A percentile compares a stretch with the other conserved stretches of the same genome.
Conservation (phyloP, 805 yeast genomes). For the Lipomyces yamanashiensis region DNA sequence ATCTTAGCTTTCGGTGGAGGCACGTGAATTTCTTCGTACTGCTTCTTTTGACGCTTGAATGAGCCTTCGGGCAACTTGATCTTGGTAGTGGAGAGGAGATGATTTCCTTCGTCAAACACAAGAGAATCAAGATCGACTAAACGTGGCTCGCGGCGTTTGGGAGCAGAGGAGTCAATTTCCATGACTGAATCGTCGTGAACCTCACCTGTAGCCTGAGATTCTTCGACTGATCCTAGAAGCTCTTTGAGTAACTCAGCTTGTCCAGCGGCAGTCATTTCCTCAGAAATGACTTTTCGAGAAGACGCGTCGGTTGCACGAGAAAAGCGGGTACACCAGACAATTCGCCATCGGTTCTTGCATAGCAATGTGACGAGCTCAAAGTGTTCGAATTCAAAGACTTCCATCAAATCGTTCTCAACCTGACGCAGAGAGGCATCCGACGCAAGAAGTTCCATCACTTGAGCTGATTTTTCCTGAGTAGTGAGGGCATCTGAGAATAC, state of each 20-base stretch:
- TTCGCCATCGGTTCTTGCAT: slow-evolving; percentile 54
- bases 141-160: slow-evolving; percentile 46
- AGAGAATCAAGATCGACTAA: slow-evolving; percentile 67
- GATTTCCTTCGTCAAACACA: slow-evolving; percentile 73
- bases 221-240: slow-evolving; percentile 43
- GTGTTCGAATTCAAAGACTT: slow-evolving; percentile 56
- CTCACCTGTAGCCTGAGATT: slow-evolving; percentile 38
- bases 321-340: slow-evolving; percentile 62
- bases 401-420: slow-evolving; percentile 60
- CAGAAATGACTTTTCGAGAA: slow-evolving; percentile 47
- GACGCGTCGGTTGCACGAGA: slow-evolving; percentile 47
- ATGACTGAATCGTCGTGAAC: slow-evolving; percentile 39
- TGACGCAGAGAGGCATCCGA: slow-evolving; percentile 49
- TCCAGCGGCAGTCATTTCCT: slow-evolving; percentile 54
- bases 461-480: slow-evolving; percentile 49
- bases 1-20: slow-evolving; percentile 73
- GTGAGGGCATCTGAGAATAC: slow-evolving; percentile 49
- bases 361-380: slow-evolving; percentile 56
- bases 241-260: slow-evolving; percentile 52
- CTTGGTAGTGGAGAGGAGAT: slow-evolving; percentile 65
- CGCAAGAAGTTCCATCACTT: slow-evolving; percentile 51
- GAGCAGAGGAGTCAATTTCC: slow-evolving; percentile 4
- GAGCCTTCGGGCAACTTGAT: slow-evolving; percentile 84
- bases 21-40: slow-evolving; percentile 88
- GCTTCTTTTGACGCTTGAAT: slow-evolving; percentile 68